Evolutionary conservation across 192 early-diverging fungal genomes (phyloP).

Genomic region (Chytriomyces sp.): DNA sequence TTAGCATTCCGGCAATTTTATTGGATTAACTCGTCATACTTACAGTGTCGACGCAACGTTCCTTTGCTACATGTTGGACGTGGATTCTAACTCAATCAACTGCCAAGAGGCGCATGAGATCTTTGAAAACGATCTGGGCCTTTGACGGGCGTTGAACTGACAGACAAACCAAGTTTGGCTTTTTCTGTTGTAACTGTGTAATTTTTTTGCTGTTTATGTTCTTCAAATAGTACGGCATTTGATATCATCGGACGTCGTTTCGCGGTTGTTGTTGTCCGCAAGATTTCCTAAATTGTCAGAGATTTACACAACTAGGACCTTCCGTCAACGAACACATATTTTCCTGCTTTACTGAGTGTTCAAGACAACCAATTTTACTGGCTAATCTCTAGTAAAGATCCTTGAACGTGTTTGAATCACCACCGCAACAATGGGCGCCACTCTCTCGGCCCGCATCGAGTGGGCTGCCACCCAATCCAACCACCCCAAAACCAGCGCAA

Average conservation of each 20-base stretch:
- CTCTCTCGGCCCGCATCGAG: slow-evolving; percentile 44
- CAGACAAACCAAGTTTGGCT: neutral
- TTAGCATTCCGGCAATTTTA: neutral
- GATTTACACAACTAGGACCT: neutral
- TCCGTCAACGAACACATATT: neutral
- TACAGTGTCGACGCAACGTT: slow-evolving; percentile 75
- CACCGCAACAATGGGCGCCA: slow-evolving; percentile 45
- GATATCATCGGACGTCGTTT: too few relatives aligned
- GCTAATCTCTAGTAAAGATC: too few relatives aligned
- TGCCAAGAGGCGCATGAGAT: slow-evolving; percentile 49
- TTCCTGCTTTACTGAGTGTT: too few relatives aligned
- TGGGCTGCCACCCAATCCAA: slow-evolving; percentile 10
- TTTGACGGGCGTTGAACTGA: neutral
- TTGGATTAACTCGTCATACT: neutral
- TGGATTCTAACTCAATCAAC: slow-evolving; percentile 59
- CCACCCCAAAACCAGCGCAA: slow-evolving; percentile 41
- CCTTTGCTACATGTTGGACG: slow-evolving; percentile 78
- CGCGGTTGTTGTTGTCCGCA: neutral
- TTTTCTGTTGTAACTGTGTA: neutral
- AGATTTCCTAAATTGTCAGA: neutral
- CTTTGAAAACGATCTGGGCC: slow-evolving; percentile 34
- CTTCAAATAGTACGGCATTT: neutral
- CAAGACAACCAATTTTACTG: too few relatives aligned
- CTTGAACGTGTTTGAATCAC: too few relatives aligned
- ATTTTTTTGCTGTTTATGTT: neutral